A percentile compares a stretch with the other conserved stretches of the same genome.
These are phyloP conservation scores for Sporothrix curviconia DNA, from an alignment of 2,329 filamentous ascomycete genomes.

Conservation along the genomic window DNA sequence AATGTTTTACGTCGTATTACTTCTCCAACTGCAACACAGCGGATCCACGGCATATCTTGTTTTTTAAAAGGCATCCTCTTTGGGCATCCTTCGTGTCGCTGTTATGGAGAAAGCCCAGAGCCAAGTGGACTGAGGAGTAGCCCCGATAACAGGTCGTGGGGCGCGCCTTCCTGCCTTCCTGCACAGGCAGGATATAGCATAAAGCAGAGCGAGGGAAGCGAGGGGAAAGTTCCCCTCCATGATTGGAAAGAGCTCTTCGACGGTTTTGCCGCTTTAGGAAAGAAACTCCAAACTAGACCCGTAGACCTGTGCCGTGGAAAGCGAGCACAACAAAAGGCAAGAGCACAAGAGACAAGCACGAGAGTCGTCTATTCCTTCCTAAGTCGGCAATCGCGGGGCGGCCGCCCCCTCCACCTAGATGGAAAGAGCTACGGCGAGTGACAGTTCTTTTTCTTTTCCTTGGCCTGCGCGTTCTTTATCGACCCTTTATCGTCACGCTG, in stretches of 20 bases:
- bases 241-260: background rate
- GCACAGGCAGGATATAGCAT: background rate
- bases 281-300: conserved; percentile 1
- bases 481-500: background rate
- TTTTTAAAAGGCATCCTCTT: background rate
- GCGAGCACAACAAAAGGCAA: too few relatives aligned
- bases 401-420: background rate
- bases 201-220: background rate
- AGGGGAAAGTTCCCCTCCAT: too few relatives aligned
- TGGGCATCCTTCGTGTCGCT: background rate
- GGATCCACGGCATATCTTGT: background rate
- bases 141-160: conserved; percentile 1
- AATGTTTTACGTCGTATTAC: background rate
- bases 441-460: background rate
- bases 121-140: background rate
- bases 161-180: background rate
- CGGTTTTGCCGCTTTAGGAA: conserved; percentile 9
- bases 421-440: background rate
- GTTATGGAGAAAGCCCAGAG: background rate
- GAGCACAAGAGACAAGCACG: too few relatives aligned
- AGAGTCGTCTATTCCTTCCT: conserved; percentile 3
- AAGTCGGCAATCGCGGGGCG: conserved; percentile 3
- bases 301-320: too few relatives aligned
- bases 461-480: background rate
- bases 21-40: background rate